phyloP scores from a whole-genome alignment of 306 rosid genomes.

The Lupinus albus region DNA sequence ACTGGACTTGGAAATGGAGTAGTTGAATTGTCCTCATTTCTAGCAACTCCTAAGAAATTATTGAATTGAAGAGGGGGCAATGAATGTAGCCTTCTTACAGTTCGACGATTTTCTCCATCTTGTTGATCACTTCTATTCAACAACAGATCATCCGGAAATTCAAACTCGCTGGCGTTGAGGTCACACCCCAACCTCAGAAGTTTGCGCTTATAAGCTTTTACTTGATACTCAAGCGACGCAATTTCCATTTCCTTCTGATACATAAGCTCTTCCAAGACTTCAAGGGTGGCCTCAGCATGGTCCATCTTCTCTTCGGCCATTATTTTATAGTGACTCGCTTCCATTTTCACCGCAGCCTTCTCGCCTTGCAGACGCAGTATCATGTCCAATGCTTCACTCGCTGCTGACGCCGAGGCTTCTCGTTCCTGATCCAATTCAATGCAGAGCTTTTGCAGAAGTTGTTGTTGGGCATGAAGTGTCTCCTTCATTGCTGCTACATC shows the following conservation, averaged over 20 bases:
- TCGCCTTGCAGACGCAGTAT: constrained; percentile 92
- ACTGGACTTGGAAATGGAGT: constrained; percentile 41
- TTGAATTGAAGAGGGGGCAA: constrained; percentile 54
- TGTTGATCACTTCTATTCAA: constrained; percentile 44
- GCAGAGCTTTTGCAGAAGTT: constrained; percentile 72
- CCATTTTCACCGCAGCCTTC: constrained; percentile 84
- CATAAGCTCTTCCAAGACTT: constrained; percentile 64
- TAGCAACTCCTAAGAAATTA: constrained; percentile 38
- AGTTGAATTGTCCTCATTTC: constrained; percentile 47
- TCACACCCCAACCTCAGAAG: constrained; percentile 77
- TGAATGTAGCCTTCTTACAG: constrained; percentile 61
- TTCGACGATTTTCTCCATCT: constrained; percentile 46
- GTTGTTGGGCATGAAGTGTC: constrained; percentile 67
- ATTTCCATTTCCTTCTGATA: constrained; percentile 78
- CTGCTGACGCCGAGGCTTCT: constrained; percentile 84
- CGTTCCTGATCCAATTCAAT: constrained; percentile 85
- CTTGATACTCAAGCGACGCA: constrained; percentile 75
- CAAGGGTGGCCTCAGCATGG: constrained; percentile 72
- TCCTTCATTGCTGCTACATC: constrained; percentile 57
- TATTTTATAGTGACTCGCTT: constrained; percentile 87
- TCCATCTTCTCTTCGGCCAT: constrained; percentile 83
- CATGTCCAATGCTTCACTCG: constrained; percentile 85
- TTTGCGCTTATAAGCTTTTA: constrained; percentile 75
- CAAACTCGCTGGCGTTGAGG: constrained; percentile 47
- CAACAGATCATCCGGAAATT: constrained; percentile 52